These are phyloP conservation scores for Eragrostis curvula DNA, from an alignment of 176 grass and related monocot species.

Conservation along the genomic window DNA sequence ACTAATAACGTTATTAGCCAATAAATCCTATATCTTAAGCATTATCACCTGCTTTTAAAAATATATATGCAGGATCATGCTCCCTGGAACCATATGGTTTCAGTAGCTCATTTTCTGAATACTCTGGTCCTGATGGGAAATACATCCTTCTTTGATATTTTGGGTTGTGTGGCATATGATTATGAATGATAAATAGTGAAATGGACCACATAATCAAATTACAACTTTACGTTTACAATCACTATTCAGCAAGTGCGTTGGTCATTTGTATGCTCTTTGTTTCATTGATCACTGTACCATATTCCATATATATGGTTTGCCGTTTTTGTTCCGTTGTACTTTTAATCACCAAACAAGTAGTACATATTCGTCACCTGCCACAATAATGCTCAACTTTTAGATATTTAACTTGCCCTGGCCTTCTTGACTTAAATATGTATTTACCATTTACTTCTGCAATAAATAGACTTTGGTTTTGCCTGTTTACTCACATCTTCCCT, in stretches of 20 bases:
- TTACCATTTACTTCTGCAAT: constrained; percentile 7
- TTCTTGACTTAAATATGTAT: not conserved
- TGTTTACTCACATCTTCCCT: constrained; percentile 1
- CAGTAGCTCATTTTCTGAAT: not conserved
- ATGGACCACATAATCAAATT: not conserved
- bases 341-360: not conserved
- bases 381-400: not conserved
- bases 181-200: constrained; percentile 4
- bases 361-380: not conserved
- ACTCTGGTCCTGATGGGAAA: not conserved
- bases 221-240: not conserved
- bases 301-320: constrained; percentile 4
- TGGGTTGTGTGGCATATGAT: not conserved
- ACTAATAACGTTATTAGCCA: not conserved
- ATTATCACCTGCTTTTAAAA: not conserved
- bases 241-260: not conserved
- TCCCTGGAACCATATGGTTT: not conserved
- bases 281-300: not conserved
- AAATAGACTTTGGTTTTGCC: constrained; percentile 5
- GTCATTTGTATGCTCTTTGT: not conserved
- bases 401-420: not conserved
- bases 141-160: not conserved
- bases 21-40: constrained; percentile 3
- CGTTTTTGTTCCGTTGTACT: not conserved
- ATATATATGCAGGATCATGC: not conserved